Evolutionary conservation across 768 basidiomycete genomes (phyloP), one percentile per base, ranked within the genome.

Genomic region (Heimioporus sp.): DNA sequence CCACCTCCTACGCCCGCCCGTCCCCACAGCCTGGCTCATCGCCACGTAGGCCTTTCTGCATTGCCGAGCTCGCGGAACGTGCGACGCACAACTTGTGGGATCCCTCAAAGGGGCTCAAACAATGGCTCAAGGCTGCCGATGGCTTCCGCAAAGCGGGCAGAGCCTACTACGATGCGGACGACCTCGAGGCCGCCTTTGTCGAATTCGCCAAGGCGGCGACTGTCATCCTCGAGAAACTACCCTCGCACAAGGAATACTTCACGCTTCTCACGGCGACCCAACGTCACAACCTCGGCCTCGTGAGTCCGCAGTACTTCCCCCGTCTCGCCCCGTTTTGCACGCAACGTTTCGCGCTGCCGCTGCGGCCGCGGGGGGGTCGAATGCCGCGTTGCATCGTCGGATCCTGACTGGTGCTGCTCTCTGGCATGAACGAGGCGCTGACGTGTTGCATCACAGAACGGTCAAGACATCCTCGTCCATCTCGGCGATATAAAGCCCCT

Each of bases 141-240:
- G 75, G 72, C 54, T 78, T 81, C 50, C 76, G 86, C 46, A 78
- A 76, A 60, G 76, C 76, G 17, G 86, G 79, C 28, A 80, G 77
- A 55, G 70, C 70, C 20, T 71, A 70, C 58, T 67, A 69, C 2
- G 73, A 76, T 34, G 69, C 72, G 17, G 77, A 78, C 2, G 83
- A 92, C 64, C 71, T 83, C 43, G 86, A 91, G 64, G 72, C 68
- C n/a, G 86, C 85, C 1, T 92, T 90, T 65, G 74, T 91, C 16
- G 76, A 82, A 54, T 81, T 80, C 45, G 89, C 89, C 3, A 81
- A 76, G 53, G 86, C 89, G 10, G 88, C 88, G 0, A 89, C 86
- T 1, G 72, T 92, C 51, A 86, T 90, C 6, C 78, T 90, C 11
- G 88, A 92, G 72, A 85, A 80, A 57, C 72, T 92, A n/a, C 90